Base-by-base conservation (phyloP, 2,329 filamentous ascomycete genomes). In the Trichoderma koningiopsis region DNA sequence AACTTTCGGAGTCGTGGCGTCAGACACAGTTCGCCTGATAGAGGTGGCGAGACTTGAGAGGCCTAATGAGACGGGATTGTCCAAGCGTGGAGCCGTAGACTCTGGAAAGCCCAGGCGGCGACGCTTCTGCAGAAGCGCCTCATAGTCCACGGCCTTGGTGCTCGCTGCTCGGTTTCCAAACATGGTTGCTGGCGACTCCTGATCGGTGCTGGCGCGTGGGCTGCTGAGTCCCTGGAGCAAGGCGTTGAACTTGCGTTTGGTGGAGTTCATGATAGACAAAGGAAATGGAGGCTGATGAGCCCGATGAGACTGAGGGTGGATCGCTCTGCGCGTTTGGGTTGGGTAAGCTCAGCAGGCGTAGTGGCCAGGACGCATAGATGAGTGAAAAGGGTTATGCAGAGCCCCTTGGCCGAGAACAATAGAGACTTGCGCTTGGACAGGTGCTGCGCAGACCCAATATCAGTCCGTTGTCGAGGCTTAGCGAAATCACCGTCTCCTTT, bases 231-330 rank as follows among this genome's bases (percentile, higher is more conserved):
- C 84, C 76, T 93, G 91, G 33, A 94, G 83, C 19, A 94, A 85
- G 75, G 87, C 86, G 79, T 94, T 91, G 82, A 94, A 94, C 80
- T 94, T 94, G 74, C 92, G 87, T 82, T 94, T 95, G n/a, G 90
- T 92, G 29, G 90, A 88, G 77, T 92, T 92, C 83, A 94, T 92
- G 72, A 70, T 81, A 65, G 37, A 60, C 31, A 53, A 10, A 24
- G 33, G 5, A 24, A 14, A 37, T 22, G 37, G 14, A 52, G 35
- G 63, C 49, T 47, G 43, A 24, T 40, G 56, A 43, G 37, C 24
- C 43, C 22, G 31, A n/a, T 13, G 60, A 47, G 37, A 14, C 24
- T 40, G 43, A 35, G 43, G 64, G 29, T 29, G 53, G 53, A 24
- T 40, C 33, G 35, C 49, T 47, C 27, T 27, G 33, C 49, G 13